Evolutionary conservation across 257 asterid genomes (phyloP), one percentile per base, ranked within the genome.

Genomic region (Solanum etuberosum): DNA sequence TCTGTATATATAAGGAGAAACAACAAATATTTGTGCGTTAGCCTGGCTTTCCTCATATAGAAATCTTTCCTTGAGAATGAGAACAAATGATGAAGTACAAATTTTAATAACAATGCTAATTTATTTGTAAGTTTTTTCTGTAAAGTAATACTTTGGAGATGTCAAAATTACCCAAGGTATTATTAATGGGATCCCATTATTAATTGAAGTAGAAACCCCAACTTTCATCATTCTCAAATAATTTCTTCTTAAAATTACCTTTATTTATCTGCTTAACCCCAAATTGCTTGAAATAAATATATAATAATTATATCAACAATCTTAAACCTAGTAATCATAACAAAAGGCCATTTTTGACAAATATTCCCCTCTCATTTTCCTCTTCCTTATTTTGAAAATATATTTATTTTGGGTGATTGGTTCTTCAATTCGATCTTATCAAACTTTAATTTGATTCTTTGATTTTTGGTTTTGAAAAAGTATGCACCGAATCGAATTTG

Each of bases 401-500:
- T 20, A 54, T 8, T 54, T 54, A 54, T 4, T 14, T 46, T 4
- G 20, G 57, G 57, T 14, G 3, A 1, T 48, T 4, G 7, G 1
- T 14, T 48, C 57, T 15, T 48, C 0, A 0, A 48, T 4, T 46
- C 5, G 7, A 46, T 13, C 0, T 13, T 46, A 46, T 14, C 0
- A 46, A 46, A 46, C 0, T 46, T 46, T 4, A 4, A 46, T 46
- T 46, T 4, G 0, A 46, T 46, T 46, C 6, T 46, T 48, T 4
- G 0, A 48, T 48, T 42, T 42, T 42, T 0, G 2, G 1, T 42
- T 4, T 48, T 1, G 20, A 5, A 48, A 42, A 48, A 14, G 20
- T 48, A 48, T 2, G 21, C 21, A 15, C 0, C 0, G 7, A 15
- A 15, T 15, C 20, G 3, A 48, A 48, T 48, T 48, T 14, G 57